Conservation (phyloP, 148 eudicot genomes). For the Rhododendron henanense region DNA sequence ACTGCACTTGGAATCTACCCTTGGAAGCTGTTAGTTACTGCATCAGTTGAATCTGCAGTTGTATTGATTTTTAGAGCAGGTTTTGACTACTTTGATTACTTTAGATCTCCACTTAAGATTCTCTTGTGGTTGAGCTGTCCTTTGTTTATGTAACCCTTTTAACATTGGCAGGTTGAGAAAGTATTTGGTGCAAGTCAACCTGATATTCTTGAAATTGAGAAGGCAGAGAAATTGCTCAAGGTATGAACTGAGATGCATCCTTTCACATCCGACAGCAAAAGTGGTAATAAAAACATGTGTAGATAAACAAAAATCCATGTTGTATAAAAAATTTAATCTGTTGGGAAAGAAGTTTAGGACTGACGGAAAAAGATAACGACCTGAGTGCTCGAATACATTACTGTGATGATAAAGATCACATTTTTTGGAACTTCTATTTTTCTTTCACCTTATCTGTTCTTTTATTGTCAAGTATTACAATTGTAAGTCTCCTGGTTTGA, state of each 20-base stretch:
- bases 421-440: neutral
- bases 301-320: neutral
- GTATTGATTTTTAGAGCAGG: too few species aligned
- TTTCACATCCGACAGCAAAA: constrained; percentile 50
- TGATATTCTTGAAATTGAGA: constrained; percentile 67
- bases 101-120: neutral
- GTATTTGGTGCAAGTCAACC: constrained; percentile 68
- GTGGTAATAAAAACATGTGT: constrained; percentile 36
- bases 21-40: too few species aligned
- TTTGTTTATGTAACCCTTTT: neutral
- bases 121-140: neutral
- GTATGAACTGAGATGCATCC: constrained; percentile 23
- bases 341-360: neutral
- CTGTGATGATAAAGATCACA: neutral
- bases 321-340: neutral
- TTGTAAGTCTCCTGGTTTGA: neutral
- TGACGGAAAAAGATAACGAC: too few species aligned
- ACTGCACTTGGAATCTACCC: too few species aligned
- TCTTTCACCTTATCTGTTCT: neutral
- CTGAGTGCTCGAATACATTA: too few species aligned
- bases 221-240: constrained; percentile 84
- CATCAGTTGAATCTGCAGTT: too few species aligned
- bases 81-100: neutral
- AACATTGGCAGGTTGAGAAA: constrained; percentile 62
- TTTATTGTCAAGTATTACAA: neutral